Evolutionary conservation across 1,139 yeast genomes (phyloP), one percentile per base, ranked within the genome.

Genomic region (Yamadazyma siamensis): DNA sequence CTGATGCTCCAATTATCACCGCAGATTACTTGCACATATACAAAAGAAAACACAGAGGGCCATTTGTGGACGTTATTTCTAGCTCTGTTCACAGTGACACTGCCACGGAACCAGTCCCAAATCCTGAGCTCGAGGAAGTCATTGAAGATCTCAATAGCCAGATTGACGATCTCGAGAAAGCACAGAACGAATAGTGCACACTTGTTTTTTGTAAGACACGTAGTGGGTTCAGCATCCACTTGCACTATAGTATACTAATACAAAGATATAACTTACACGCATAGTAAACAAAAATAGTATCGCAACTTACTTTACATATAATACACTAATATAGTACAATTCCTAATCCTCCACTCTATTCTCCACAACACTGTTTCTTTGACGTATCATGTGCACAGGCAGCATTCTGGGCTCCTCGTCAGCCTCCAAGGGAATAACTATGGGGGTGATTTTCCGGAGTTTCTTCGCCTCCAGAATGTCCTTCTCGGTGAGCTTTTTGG

Each of bases 391-490:
- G 21, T 46, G 40, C 7, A 54, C 51, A 1, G 71, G 70, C 0
- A 71, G 62, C 33, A 61, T 54, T 32, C 43, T 46, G 3, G 66
- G 61, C 25, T 55, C 56, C 16, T 39, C 38, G n/a, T 56, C 64
- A 14, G 52, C 60, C 8, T 56, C 59, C 1, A 53, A 50, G 1
- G 73, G 73, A 16, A 67, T 52, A 33, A 53, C 48, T 6, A 67
- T 63, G 1, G 74, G 74, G 6, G 61, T 59, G 21, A 67, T 66
- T 28, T 54, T 47, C 26, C 64, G 47, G 27, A 63, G 41, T 23
- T 46, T 44, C 39, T 66, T 67, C 1, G 74, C 74, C 4, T 59
- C 65, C 21, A 58, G 68, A 11, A 66, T 54, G 19, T 44, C 48
- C 18, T 33, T 33, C 11, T 32, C 34, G 9, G 39, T 26, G 8